Conservation (phyloP, 768 basidiomycete species). For the Gymnopilus junonius region DNA sequence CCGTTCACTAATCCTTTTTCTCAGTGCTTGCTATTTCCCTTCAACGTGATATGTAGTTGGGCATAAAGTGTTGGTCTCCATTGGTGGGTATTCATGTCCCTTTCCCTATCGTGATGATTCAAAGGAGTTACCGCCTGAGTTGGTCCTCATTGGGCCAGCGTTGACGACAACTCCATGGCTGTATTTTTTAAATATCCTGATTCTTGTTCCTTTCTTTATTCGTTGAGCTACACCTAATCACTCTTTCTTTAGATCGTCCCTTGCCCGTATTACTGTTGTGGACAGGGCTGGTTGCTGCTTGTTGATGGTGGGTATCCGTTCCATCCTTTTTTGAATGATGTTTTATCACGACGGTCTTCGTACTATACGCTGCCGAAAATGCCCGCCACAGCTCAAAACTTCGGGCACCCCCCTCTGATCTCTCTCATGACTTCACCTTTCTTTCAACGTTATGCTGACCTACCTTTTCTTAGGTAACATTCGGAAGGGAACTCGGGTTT, state of each 20-base stretch:
- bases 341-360: constrained; percentile 94
- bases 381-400: constrained; percentile 90
- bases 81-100: constrained; percentile 38
- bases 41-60: neutral
- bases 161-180: constrained; percentile 85
- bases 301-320: constrained; percentile 36
- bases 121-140: constrained; percentile 91
- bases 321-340: constrained; percentile 54
- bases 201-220: constrained; percentile 4
- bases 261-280: neutral
- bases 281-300: neutral
- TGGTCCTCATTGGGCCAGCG: constrained; percentile 36
- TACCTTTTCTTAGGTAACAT: neutral
- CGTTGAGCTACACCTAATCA: neutral
- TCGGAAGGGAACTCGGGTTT: neutral
- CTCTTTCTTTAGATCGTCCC: neutral
- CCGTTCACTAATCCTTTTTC: constrained; percentile 13
- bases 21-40: neutral
- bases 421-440: constrained; percentile 12
- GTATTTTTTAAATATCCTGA: constrained; percentile 72
- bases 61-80: neutral
- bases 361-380: constrained; percentile 82
- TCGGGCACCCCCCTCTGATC: constrained; percentile 85
- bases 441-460: constrained; percentile 20
- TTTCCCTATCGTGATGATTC: constrained; percentile 54